Evolutionary conservation across 192 early-diverging fungal species (phyloP).

Genomic region (Backusella psychrophila): DNA sequence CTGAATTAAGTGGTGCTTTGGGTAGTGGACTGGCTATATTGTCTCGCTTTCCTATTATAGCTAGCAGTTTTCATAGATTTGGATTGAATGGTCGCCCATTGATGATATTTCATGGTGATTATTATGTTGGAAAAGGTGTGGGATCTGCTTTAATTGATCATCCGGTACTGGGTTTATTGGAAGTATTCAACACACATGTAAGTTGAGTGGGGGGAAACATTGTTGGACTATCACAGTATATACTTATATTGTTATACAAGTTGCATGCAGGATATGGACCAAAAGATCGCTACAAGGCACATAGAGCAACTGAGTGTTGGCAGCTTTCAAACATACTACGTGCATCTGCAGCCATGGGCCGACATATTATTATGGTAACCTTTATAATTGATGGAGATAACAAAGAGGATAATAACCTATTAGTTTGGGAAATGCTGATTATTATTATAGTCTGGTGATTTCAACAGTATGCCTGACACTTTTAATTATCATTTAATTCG

Average conservation of each 20-base stretch:
- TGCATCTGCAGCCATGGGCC: constrained; percentile 39
- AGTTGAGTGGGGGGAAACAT: constrained; percentile 8
- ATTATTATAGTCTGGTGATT: constrained; percentile 47
- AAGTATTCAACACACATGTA: constrained; percentile 61
- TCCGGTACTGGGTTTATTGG: constrained; percentile 47
- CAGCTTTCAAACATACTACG: constrained; percentile 46
- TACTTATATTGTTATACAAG: constrained; percentile 22
- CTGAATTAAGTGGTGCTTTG: constrained; percentile 30
- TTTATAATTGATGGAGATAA: not conserved
- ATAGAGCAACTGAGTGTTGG: constrained; percentile 51
- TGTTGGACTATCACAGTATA: not conserved
- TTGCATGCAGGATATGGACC: constrained; percentile 52
- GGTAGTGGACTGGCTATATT: constrained; percentile 44
- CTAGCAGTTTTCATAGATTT: constrained; percentile 39
- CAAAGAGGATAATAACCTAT: not conserved
- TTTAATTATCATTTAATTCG: constrained; percentile 40
- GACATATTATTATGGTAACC: constrained; percentile 54
- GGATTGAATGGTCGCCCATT: constrained; percentile 47
- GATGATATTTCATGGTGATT: constrained; percentile 54
- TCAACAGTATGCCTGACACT: constrained; percentile 47
- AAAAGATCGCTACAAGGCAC: constrained; percentile 41
- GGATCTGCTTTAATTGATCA: constrained; percentile 46
- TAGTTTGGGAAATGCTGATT: not conserved
- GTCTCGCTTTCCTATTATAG: constrained; percentile 45
- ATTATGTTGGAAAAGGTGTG: constrained; percentile 55